Evolutionary conservation across 352 stramenopile species (phyloP).

Genomic region (Phytophthora tentaculata): DNA sequence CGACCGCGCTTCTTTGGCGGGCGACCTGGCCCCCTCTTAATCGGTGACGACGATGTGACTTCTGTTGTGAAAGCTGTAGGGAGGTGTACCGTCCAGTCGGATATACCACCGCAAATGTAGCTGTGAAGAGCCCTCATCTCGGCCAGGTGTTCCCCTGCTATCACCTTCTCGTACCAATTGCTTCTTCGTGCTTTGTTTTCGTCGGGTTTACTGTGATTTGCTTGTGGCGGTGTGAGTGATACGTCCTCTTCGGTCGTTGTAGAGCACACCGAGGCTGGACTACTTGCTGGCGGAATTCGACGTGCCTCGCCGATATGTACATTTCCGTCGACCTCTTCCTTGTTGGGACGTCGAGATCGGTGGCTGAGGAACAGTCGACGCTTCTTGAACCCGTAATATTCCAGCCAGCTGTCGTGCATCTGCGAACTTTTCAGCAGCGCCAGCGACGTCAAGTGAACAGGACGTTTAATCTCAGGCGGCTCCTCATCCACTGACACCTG

Average conservation of each 20-base stretch:
- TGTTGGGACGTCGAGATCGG: conserved; percentile 13
- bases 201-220: conserved; percentile 7
- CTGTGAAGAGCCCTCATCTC: conserved; percentile 60
- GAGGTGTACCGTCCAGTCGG: conserved; percentile 64
- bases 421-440: conserved; percentile 81
- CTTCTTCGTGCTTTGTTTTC: conserved; percentile 29
- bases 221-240: conserved; percentile 28
- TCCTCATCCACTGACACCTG: conserved; percentile 28
- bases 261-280: conserved; percentile 59
- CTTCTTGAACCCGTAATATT: conserved; percentile 66
- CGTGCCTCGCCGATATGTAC: conserved; percentile 6
- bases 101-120: conserved; percentile 70
- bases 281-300: conserved; percentile 38
- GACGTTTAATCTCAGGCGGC: conserved; percentile 66
- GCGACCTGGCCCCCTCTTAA: conserved; percentile 24
- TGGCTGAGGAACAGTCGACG: conserved; percentile 74
- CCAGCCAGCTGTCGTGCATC: conserved; percentile 70
- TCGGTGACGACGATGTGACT: background rate
- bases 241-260: conserved; percentile 55
- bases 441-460: conserved; percentile 69
- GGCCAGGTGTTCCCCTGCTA: conserved; percentile 54
- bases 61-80: background rate
- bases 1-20: conserved; percentile 29
- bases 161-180: conserved; percentile 60
- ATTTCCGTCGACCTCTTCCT: conserved; percentile 12